A percentile compares a stretch with the other conserved stretches of the same genome.
Evolutionary conservation across 2,329 filamentous ascomycete genomes (phyloP).

Genomic region (Thielaviopsis musarum): DNA sequence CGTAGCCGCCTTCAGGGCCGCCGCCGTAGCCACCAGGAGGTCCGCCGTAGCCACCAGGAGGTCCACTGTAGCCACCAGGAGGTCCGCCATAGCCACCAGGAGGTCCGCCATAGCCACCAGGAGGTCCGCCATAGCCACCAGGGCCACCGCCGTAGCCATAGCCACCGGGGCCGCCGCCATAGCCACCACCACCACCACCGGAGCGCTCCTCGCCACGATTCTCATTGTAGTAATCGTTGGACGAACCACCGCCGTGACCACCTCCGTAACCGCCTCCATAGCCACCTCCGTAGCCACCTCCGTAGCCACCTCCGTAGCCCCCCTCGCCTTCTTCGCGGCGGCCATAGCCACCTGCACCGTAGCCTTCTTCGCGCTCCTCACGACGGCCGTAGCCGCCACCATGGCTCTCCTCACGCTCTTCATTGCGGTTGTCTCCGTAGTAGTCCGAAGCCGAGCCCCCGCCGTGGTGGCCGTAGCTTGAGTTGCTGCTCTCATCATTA

Average conservation of each 20-base stretch:
- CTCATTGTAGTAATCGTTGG: no score
- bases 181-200: constrained; percentile 2
- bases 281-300: not conserved
- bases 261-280: no score
- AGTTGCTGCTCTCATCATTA: constrained; percentile 16
- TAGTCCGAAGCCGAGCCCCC: constrained; percentile 1
- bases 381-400: constrained; percentile 13
- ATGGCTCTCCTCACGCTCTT: constrained; percentile 16
- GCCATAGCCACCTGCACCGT: constrained; percentile 12
- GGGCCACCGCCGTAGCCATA: constrained; percentile 9
- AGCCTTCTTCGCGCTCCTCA: constrained; percentile 12
- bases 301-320: constrained; percentile 10
- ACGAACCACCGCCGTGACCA: no score
- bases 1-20: constrained; percentile 13
- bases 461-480: constrained; percentile 16
- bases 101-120: constrained; percentile 2
- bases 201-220: no score
- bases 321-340: constrained; percentile 10
- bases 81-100: constrained; percentile 8
- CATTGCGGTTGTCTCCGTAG: constrained; percentile 4
- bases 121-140: constrained; percentile 2
- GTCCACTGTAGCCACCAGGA: constrained; percentile 13
- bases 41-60: constrained; percentile 13
- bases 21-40: constrained; percentile 14
- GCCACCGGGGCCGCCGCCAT: constrained; percentile 14